These are phyloP conservation scores for Petasospora rhodanensis DNA, from an alignment of 1,139 yeast species.

Conservation along the genomic window DNA sequence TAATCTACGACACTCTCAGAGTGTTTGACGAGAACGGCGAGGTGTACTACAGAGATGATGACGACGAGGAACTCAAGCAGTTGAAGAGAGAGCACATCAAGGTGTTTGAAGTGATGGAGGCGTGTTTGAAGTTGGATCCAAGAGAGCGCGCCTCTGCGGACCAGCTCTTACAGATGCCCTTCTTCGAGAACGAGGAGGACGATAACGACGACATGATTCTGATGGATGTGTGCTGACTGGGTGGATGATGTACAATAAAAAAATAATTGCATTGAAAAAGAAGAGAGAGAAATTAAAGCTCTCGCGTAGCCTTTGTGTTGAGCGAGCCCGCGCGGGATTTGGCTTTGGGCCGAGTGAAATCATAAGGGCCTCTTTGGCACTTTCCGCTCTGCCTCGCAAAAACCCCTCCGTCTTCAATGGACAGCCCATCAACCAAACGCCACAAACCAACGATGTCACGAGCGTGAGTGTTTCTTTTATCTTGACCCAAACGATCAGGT, in stretches of 20 bases:
- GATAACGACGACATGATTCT: conserved; percentile 21
- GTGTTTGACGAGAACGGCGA: conserved; percentile 9
- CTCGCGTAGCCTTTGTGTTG: no score
- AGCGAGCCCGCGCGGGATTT: no score
- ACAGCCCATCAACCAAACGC: background rate
- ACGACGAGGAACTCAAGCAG: conserved; percentile 5
- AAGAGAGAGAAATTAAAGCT: no score
- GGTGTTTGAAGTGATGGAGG: conserved; percentile 23
- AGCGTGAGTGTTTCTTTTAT: conserved; percentile 7
- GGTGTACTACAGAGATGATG: conserved; percentile 10
- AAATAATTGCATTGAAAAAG: no score
- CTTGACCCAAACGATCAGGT: background rate
- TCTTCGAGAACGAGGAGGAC: conserved; percentile 18
- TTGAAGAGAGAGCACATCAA: conserved; percentile 17
- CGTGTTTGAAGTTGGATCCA: conserved; percentile 82
- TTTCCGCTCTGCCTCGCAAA: no score
- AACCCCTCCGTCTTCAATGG: no score
- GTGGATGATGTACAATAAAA: no score
- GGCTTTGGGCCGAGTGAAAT: no score
- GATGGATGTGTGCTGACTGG: conserved; percentile 4
- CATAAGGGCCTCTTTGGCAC: no score
- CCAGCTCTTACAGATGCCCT: conserved; percentile 48
- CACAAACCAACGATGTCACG: conserved; percentile 7
- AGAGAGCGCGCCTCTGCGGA: conserved; percentile 72
- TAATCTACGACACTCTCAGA: conserved; percentile 33